phyloP scores from a whole-genome alignment of 2,329 filamentous ascomycete genomes.

The Xylariaceae sp. region DNA sequence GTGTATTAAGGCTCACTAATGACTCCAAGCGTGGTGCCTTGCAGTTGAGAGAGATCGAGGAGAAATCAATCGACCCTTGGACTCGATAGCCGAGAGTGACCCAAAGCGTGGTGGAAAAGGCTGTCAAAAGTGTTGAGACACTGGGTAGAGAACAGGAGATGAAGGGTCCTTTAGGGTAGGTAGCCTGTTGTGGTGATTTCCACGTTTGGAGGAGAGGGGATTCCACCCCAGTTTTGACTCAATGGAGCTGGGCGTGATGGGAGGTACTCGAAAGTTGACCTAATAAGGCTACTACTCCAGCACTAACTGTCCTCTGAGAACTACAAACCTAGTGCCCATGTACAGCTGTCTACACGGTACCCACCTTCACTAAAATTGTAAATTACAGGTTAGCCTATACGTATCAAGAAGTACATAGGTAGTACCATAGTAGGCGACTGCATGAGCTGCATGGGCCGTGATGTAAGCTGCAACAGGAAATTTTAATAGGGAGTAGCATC shows the following conservation, averaged over 20 bases:
- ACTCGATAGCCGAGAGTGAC: constrained; percentile 13
- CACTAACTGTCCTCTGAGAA: too few species aligned
- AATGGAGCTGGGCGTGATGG: background rate
- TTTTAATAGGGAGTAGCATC: too few species aligned
- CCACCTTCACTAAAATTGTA: too few species aligned
- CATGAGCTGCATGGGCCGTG: too few species aligned
- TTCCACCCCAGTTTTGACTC: constrained; percentile 6
- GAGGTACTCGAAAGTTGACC: too few species aligned
- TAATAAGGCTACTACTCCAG: too few species aligned
- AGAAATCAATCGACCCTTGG: constrained; percentile 7
- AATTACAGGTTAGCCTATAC: too few species aligned
- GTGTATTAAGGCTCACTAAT: background rate
- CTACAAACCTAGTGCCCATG: too few species aligned
- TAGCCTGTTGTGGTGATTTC: constrained; percentile 7
- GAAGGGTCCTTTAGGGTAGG: constrained; percentile 9
- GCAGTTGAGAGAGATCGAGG: constrained; percentile 4
- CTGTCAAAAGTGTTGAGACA: constrained; percentile 12
- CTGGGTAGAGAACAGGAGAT: constrained; percentile 12
- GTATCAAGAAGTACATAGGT: too few species aligned
- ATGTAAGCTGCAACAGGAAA: too few species aligned
- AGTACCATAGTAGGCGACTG: too few species aligned
- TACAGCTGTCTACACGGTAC: too few species aligned
- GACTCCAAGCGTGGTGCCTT: constrained; percentile 5
- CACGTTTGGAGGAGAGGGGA: constrained; percentile 12
- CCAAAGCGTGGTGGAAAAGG: constrained; percentile 9